These are phyloP conservation scores for Euphrasia confusa DNA, from an alignment of 257 asterid species.

Conservation along the genomic window DNA sequence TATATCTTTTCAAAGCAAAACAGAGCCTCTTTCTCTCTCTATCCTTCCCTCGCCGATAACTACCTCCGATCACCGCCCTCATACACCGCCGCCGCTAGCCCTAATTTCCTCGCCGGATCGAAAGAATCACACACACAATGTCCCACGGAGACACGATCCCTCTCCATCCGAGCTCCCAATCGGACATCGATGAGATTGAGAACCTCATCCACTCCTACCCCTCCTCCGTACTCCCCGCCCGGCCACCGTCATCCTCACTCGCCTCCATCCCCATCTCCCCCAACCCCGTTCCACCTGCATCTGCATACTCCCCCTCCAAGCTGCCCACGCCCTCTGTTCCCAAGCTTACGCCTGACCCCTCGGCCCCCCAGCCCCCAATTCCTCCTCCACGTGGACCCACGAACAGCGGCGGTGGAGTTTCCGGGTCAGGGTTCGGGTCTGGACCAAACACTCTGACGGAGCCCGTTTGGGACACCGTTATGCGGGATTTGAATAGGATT, in stretches of 20 bases:
- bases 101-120: too few relatives aligned
- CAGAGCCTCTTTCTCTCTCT: too few relatives aligned
- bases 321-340: slow-evolving; percentile 27
- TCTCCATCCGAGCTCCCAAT: too few relatives aligned
- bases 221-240: too few relatives aligned
- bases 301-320: slow-evolving; percentile 41
- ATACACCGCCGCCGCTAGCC: too few relatives aligned
- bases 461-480: slow-evolving; percentile 41
- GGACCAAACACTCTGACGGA: slow-evolving; percentile 41
- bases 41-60: too few relatives aligned
- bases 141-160: too few relatives aligned
- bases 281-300: slow-evolving; percentile 32
- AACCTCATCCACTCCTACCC: too few relatives aligned
- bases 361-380: slow-evolving; percentile 25
- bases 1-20: too few relatives aligned
- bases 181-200: too few relatives aligned
- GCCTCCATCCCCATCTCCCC: slow-evolving; percentile 55
- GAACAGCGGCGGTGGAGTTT: slow-evolving; percentile 13
- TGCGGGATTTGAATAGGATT: slow-evolving; percentile 69
- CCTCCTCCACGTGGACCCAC: slow-evolving; percentile 31
- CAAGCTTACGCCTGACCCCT: slow-evolving; percentile 23
- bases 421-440: slow-evolving; percentile 43
- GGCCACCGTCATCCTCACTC: slow-evolving; percentile 33
- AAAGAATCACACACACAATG: too few relatives aligned
- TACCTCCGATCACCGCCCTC: too few relatives aligned